Evolutionary conservation across 1,139 yeast genomes (phyloP).

Genomic region (Debaryomycetaceae sp.): DNA sequence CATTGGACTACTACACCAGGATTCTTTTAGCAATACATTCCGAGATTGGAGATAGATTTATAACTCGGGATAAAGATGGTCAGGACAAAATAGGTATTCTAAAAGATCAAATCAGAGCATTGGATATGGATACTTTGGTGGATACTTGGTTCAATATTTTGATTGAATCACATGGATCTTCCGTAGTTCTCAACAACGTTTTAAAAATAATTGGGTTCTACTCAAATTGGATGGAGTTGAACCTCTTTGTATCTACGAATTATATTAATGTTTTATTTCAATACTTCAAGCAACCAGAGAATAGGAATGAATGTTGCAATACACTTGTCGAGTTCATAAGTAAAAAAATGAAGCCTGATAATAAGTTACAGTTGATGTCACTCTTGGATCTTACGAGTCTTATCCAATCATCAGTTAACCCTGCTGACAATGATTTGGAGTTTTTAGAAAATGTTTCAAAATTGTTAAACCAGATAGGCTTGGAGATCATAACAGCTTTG

Average conservation of each 20-base stretch:
- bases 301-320: constrained; percentile 61
- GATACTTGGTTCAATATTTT: constrained; percentile 67
- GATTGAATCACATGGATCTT: constrained; percentile 21
- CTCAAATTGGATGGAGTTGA: constrained; percentile 93
- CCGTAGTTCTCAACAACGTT: constrained; percentile 55
- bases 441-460: constrained; percentile 77
- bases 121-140: constrained; percentile 70
- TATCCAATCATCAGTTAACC: constrained; percentile 36
- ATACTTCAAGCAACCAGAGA: constrained; percentile 46
- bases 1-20: constrained; percentile 75
- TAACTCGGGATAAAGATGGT: constrained; percentile 58
- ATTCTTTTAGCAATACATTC: constrained; percentile 74
- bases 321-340: constrained; percentile 78
- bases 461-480: constrained; percentile 69
- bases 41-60: constrained; percentile 90
- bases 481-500: constrained; percentile 65
- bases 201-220: constrained; percentile 75
- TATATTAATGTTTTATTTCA: constrained; percentile 62
- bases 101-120: constrained; percentile 77
- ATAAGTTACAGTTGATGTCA: constrained; percentile 72
- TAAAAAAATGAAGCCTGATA: constrained; percentile 89
- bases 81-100: constrained; percentile 66
- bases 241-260: constrained; percentile 66
- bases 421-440: constrained; percentile 50
- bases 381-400: constrained; percentile 63